Conservation (phyloP, 768 basidiomycete species). For the Agrocybe chaxingu region DNA sequence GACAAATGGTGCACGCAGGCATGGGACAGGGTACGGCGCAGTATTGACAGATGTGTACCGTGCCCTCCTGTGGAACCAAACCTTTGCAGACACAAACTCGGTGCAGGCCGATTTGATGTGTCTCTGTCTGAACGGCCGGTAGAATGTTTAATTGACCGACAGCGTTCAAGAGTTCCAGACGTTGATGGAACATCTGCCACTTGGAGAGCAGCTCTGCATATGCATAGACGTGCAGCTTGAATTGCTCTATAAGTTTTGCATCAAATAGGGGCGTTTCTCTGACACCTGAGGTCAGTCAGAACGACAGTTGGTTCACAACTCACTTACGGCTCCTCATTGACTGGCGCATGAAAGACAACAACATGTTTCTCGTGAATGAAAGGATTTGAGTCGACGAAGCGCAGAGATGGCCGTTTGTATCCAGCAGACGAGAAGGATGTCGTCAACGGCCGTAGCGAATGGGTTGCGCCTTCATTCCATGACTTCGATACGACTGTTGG, state of each 20-base stretch:
- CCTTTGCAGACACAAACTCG: slow-evolving; percentile 38
- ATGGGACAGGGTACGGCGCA: slow-evolving; percentile 42
- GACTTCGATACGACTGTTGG: slow-evolving; percentile 44
- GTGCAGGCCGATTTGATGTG: slow-evolving; percentile 39
- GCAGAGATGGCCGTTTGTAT: slow-evolving; percentile 39
- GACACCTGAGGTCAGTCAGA: slow-evolving; percentile 1
- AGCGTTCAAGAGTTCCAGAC: slow-evolving; percentile 72
- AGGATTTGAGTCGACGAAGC: slow-evolving; percentile 29
- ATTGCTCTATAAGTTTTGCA: slow-evolving; percentile 36
- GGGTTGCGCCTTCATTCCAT: slow-evolving; percentile 45
- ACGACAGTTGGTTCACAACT: background rate
- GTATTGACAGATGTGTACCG: slow-evolving; percentile 36
- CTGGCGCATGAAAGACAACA: slow-evolving; percentile 35
- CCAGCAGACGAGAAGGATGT: slow-evolving; percentile 42
- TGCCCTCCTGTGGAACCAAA: slow-evolving; percentile 31
- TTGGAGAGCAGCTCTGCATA: slow-evolving; percentile 76
- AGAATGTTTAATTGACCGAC: slow-evolving; percentile 33
- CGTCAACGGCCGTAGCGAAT: slow-evolving; percentile 30
- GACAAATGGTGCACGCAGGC: slow-evolving; percentile 67
- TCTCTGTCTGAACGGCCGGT: slow-evolving; percentile 13
- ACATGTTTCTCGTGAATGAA: slow-evolving; percentile 18
- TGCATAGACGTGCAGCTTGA: slow-evolving; percentile 52
- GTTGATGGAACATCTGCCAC: slow-evolving; percentile 71
- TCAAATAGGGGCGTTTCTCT: slow-evolving; percentile 30
- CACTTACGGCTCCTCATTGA: slow-evolving; percentile 21